A percentile compares a stretch with the other conserved stretches of the same genome.
Evolutionary conservation across 768 basidiomycete species (phyloP).

Genomic region (Rhodosporidiobolus sp.): DNA sequence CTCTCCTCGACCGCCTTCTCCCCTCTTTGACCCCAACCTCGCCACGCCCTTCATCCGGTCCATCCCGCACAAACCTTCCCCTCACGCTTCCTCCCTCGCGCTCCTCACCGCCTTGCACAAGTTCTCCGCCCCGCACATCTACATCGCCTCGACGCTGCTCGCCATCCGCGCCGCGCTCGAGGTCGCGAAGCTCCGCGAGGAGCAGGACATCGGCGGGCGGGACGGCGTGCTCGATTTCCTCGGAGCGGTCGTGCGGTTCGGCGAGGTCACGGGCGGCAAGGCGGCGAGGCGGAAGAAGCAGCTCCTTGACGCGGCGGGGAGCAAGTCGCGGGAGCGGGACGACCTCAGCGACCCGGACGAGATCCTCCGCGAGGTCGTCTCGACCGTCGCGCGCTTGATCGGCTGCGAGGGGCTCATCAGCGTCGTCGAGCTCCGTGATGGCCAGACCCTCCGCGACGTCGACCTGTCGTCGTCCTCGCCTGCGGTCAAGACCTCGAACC

Average conservation of each 20-base stretch:
- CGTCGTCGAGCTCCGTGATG: slow-evolving; percentile 36
- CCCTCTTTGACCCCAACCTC: slow-evolving; percentile 43
- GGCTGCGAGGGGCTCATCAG: slow-evolving; percentile 43
- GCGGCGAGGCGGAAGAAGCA: slow-evolving; percentile 3
- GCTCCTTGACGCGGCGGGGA: not conserved
- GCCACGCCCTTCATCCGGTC: slow-evolving; percentile 41
- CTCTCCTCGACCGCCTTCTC: slow-evolving; percentile 26
- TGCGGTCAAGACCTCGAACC: slow-evolving; percentile 24
- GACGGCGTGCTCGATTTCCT: slow-evolving; percentile 43
- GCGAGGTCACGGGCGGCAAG: slow-evolving; percentile 38
- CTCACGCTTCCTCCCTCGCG: slow-evolving; percentile 36
- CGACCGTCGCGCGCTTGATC: slow-evolving; percentile 40
- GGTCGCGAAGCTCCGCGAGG: slow-evolving; percentile 38
- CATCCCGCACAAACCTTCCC: slow-evolving; percentile 25
- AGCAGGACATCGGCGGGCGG: slow-evolving; percentile 37
- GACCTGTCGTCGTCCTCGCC: not conserved
- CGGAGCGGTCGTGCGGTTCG: slow-evolving; percentile 41
- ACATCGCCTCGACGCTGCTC: slow-evolving; percentile 32
- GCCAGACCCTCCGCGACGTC: slow-evolving; percentile 14
- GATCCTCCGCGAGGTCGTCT: slow-evolving; percentile 42
- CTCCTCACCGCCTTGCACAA: slow-evolving; percentile 44
- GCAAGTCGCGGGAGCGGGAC: not conserved
- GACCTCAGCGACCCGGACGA: slow-evolving; percentile 29
- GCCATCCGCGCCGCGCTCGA: slow-evolving; percentile 39
- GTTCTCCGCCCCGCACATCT: slow-evolving; percentile 44